Evolutionary conservation across 768 basidiomycete genomes (phyloP).

Genomic region (Chiua virens): DNA sequence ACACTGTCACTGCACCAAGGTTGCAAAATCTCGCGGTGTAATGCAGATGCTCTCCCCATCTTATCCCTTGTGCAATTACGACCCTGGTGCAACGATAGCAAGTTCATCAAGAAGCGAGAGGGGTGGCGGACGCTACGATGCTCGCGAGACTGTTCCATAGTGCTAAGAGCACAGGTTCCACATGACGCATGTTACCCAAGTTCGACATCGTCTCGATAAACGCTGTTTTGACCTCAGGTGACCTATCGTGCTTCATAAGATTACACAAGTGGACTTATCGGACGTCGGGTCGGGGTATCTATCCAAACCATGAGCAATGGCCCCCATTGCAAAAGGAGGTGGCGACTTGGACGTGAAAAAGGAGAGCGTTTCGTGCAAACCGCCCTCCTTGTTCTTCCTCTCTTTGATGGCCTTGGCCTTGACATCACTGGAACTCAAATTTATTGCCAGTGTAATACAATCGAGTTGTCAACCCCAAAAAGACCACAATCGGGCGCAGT

Average conservation of each 20-base stretch:
- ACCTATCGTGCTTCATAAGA: conserved; percentile 7
- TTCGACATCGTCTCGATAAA: conserved; percentile 10
- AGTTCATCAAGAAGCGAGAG: no score
- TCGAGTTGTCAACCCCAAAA: background rate
- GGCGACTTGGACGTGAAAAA: conserved; percentile 25
- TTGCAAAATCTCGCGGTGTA: no score
- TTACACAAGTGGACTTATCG: conserved; percentile 15
- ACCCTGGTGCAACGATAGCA: no score
- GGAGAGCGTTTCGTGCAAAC: conserved; percentile 28
- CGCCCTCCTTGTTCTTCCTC: conserved; percentile 18
- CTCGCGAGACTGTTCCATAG: conserved; percentile 11
- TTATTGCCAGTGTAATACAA: background rate
- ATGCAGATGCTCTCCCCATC: no score
- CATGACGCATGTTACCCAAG: conserved; percentile 8
- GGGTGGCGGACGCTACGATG: no score
- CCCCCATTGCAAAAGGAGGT: background rate
- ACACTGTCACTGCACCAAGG: no score
- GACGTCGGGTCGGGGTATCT: conserved; percentile 21
- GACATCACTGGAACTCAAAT: no score
- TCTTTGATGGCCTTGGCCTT: conserved; percentile 17
- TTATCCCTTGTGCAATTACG: no score
- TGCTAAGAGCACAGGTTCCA: conserved; percentile 7
- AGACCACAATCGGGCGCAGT: background rate
- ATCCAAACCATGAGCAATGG: background rate
- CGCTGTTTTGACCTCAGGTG: conserved; percentile 13